These are phyloP conservation scores for Hypsizygus ulmarius DNA, from an alignment of 1,284 basidiomycete species.

Conservation along the genomic window DNA sequence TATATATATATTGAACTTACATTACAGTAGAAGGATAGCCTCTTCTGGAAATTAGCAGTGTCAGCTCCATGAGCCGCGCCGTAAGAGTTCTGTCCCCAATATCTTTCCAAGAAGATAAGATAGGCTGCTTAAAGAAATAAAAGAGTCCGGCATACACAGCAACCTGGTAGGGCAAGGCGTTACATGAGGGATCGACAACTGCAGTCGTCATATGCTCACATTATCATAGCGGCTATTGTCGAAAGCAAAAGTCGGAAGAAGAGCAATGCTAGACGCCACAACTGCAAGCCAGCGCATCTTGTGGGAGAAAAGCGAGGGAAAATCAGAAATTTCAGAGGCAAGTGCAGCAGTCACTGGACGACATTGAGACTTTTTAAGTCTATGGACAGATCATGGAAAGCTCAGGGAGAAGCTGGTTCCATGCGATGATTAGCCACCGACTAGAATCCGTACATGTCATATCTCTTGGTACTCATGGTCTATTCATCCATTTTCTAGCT, in stretches of 20 bases:
- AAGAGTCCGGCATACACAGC: slow-evolving; percentile 41
- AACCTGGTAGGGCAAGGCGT: slow-evolving; percentile 33
- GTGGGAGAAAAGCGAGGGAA: neutral
- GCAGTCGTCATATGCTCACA: slow-evolving; percentile 34
- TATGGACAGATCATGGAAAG: too few species aligned
- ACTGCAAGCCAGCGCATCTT: slow-evolving; percentile 23
- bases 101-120: slow-evolving; percentile 31
- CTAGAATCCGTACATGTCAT: too few species aligned
- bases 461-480: too few species aligned
- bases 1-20: slow-evolving; percentile 31
- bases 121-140: slow-evolving; percentile 11
- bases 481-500: too few species aligned
- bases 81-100: slow-evolving; percentile 70
- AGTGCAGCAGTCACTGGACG: too few species aligned
- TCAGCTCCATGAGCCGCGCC: slow-evolving; percentile 51
- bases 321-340: too few species aligned
- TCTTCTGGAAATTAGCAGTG: slow-evolving; percentile 53
- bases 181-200: neutral
- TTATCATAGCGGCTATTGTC: slow-evolving; percentile 61
- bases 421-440: too few species aligned
- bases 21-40: slow-evolving; percentile 55
- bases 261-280: slow-evolving; percentile 14
- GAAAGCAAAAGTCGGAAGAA: slow-evolving; percentile 37
- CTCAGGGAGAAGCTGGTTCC: too few species aligned
- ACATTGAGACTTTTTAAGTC: too few species aligned